A percentile compares a stretch with the other conserved stretches of the same genome.
Conservation (phyloP, 1,139 yeast genomes). For the Nakaseomyces bracarensis region DNA sequence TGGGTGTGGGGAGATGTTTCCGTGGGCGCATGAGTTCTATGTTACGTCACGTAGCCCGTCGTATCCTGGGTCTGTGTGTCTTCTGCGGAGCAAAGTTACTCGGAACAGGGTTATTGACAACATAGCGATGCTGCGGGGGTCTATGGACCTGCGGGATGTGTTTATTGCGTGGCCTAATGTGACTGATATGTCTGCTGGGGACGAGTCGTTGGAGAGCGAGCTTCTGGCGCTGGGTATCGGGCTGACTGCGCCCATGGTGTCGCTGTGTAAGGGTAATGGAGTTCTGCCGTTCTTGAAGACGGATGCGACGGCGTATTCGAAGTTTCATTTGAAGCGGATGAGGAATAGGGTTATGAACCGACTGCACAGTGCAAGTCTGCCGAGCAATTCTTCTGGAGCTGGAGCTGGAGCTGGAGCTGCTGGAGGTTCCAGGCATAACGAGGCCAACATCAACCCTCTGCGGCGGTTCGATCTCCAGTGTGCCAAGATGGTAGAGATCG, state of each 20-base stretch:
- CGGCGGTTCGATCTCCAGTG: constrained; percentile 32
- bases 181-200: constrained; percentile 7
- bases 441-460: constrained; percentile 22
- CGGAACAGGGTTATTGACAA: constrained; percentile 33
- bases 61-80: constrained; percentile 37
- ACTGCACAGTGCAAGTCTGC: constrained; percentile 1
- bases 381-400: constrained; percentile 2
- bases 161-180: constrained; percentile 36
- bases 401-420: too few relatives aligned
- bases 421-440: constrained; percentile 4
- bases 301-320: constrained; percentile 19
- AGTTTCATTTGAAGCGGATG: constrained; percentile 13
- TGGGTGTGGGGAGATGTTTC: constrained; percentile 61
- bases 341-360: constrained; percentile 9
- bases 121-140: constrained; percentile 44
- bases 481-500: constrained; percentile 27
- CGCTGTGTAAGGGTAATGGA: constrained; percentile 18
- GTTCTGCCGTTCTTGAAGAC: constrained; percentile 26
- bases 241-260: constrained; percentile 8
- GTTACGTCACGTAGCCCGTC: constrained; percentile 17
- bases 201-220: constrained; percentile 8
- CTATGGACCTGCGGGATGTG: constrained; percentile 53
- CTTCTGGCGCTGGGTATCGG: background rate
- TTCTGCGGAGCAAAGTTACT: constrained; percentile 38
- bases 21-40: constrained; percentile 78